phyloP scores from a whole-genome alignment of 495 filamentous ascomycete genomes.

The Daldinia grandis region DNA sequence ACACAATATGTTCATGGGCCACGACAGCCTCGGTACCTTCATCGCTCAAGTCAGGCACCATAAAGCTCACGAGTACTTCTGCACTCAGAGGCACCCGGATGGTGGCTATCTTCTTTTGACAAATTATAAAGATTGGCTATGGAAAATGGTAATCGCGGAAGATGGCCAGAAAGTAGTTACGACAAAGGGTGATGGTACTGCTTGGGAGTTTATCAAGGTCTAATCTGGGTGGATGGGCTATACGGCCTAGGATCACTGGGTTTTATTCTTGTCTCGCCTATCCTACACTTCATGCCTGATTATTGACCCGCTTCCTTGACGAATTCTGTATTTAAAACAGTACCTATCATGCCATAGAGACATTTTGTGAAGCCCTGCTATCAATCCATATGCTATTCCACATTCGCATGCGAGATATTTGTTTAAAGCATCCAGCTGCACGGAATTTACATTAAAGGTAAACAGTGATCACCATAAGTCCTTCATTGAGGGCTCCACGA shows the following conservation, averaged over 20 bases:
- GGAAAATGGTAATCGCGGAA: constrained; percentile 15
- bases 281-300: not conserved
- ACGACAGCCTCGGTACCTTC: constrained; percentile 23
- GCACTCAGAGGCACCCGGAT: constrained; percentile 18
- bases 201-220: constrained; percentile 27
- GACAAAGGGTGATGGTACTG: constrained; percentile 10
- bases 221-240: not conserved
- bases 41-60: constrained; percentile 17
- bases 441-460: too few relatives aligned
- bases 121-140: not conserved
- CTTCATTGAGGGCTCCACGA: too few relatives aligned
- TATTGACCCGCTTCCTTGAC: not conserved
- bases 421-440: constrained; percentile 61
- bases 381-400: too few relatives aligned
- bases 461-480: too few relatives aligned
- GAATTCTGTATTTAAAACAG: not conserved
- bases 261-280: not conserved
- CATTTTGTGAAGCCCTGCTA: not conserved
- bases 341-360: not conserved
- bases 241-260: not conserved
- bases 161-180: constrained; percentile 16
- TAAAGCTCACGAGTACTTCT: constrained; percentile 17
- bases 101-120: constrained; percentile 26
- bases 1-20: constrained; percentile 46
- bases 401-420: too few relatives aligned